phyloP scores from a whole-genome alignment of 2,329 filamentous ascomycete genomes.

The Stemphylium beticola region DNA sequence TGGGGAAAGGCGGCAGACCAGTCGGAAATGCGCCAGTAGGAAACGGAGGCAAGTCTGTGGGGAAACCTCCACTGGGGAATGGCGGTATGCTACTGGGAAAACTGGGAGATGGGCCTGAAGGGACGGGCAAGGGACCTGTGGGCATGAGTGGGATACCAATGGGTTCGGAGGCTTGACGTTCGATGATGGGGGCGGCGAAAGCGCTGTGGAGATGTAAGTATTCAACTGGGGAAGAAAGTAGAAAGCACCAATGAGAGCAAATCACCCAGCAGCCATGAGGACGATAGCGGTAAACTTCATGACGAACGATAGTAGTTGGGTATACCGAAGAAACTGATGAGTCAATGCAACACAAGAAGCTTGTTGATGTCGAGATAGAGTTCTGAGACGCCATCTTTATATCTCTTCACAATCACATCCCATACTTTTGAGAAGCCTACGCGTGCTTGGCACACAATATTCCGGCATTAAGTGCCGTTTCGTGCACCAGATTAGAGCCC shows the following conservation, averaged over 20 bases:
- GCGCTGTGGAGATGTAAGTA: conserved; percentile 13
- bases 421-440: neutral
- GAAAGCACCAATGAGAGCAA: neutral
- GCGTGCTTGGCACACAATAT: neutral
- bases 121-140: neutral
- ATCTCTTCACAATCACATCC: neutral
- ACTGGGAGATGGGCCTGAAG: neutral
- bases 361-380: neutral
- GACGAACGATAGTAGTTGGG: neutral
- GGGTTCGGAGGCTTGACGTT: conserved; percentile 8
- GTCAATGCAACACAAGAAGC: neutral
- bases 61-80: neutral
- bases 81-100: conserved; percentile 3
- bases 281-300: conserved; percentile 18
- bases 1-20: neutral
- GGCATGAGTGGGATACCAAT: conserved; percentile 2
- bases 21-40: conserved; percentile 2
- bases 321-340: neutral
- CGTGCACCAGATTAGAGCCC: neutral
- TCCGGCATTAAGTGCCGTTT: neutral
- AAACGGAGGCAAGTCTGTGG: neutral
- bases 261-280: conserved; percentile 18
- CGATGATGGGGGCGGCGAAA: conserved; percentile 16
- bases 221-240: neutral
- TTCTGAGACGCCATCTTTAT: conserved; percentile 3